Evolutionary conservation across 257 asterid species (phyloP), one percentile per base, ranked within the genome.

Genomic region (Plectranthus barbatus): DNA sequence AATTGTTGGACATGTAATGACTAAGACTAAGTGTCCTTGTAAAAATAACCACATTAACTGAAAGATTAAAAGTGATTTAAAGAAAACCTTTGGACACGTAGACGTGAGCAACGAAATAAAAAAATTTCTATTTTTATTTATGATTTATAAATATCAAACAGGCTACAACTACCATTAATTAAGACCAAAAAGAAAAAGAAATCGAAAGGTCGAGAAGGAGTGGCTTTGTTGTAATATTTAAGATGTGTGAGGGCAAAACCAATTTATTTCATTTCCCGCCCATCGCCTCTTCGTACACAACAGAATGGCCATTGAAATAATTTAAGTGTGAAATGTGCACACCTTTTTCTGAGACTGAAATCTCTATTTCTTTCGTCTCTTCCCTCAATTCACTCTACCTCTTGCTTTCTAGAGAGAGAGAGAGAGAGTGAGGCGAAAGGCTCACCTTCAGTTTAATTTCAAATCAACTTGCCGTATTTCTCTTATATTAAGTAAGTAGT

Each of bases 231-330:
- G 81, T 31, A 76, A 76, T 72, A 60, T 24, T 3, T 0, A 1
- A 0, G 31, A 31, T 37, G 6, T 21, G 7, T 21, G 12, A 58
- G 78, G 85, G 76, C 57, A 74, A 71, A 53, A 4, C n/a, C 50
- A 20, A 18, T n/a, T 15, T 40, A 26, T 37, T 26, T 4, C 12
- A 18, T 74, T 80, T 80, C 85, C 85, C 85, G 85, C 85, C 80
- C 85, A 71, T 70, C 15, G 65, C 42, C 55, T 34, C 65, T n/a
- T 14, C 50, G 15, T 13, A 59, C 72, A 48, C n/a, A n/a, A n/a
- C n/a, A n/a, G 56, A 40, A 47, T 60, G 65, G 71, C 58, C 70
- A 62, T 52, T 64, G 67, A 68, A 47, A 23, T 56, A 60, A 47
- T 41, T 64, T 36, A 9, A 48, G 33, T 62, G 14, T 40, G 29